A percentile compares a stretch with the other conserved stretches of the same genome.
Evolutionary conservation across 2,329 filamentous ascomycete genomes (phyloP).

Genomic region (Chrysoporthe austroafricana): DNA sequence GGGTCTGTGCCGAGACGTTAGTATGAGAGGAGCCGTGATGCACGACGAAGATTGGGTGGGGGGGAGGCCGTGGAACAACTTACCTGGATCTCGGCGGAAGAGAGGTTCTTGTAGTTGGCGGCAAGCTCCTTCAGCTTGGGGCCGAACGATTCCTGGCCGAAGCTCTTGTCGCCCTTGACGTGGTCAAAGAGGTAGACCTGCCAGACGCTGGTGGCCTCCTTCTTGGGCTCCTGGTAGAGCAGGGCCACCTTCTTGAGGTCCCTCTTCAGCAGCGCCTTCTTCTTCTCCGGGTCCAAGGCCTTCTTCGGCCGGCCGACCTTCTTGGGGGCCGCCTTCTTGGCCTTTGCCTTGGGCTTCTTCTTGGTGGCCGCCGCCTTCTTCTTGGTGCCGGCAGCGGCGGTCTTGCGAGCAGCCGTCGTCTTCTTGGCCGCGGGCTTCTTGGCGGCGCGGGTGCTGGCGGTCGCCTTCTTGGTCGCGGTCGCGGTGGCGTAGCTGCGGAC

Average conservation of each 20-base stretch:
- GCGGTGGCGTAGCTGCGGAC: constrained; percentile 31
- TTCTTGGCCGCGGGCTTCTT: constrained; percentile 34
- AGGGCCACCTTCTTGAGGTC: constrained; percentile 48
- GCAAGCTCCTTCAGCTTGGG: constrained; percentile 35
- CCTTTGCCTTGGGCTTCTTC: constrained; percentile 13
- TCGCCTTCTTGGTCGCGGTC: constrained; percentile 23
- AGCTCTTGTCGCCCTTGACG: constrained; percentile 33
- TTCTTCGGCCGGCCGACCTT: constrained; percentile 36
- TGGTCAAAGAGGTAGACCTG: constrained; percentile 41
- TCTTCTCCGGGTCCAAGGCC: constrained; percentile 44
- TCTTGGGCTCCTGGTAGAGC: constrained; percentile 42
- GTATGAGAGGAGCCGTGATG: neutral
- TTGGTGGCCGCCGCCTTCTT: constrained; percentile 33
- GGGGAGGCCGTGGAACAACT: constrained; percentile 29
- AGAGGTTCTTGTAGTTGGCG: constrained; percentile 45
- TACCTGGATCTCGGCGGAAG: constrained; percentile 50
- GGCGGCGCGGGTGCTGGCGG: constrained; percentile 27
- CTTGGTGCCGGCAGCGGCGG: constrained; percentile 28
- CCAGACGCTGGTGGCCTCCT: constrained; percentile 42
- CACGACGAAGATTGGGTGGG: neutral
- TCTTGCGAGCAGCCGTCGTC: constrained; percentile 33
- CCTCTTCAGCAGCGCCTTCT: constrained; percentile 38
- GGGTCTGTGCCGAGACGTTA: constrained; percentile 37
- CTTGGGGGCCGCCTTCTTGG: constrained; percentile 31
- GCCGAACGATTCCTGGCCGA: constrained; percentile 21